Evolutionary conservation across 768 basidiomycete genomes (phyloP).

Genomic region (Rhodocollybia butyracea): DNA sequence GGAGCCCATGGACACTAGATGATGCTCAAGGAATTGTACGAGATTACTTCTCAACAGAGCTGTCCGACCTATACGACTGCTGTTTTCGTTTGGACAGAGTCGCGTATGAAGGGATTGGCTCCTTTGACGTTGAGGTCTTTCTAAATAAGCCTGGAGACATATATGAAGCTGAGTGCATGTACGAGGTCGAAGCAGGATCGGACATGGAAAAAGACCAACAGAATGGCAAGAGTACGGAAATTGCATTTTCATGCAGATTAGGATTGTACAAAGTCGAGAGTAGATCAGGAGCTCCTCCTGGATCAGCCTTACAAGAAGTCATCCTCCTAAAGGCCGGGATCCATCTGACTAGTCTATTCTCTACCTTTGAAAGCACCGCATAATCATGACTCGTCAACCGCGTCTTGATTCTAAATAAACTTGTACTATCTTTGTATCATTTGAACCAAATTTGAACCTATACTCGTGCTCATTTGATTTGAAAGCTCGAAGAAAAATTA

Average conservation of each 20-base stretch:
- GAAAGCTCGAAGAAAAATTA: too few species aligned
- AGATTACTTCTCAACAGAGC: neutral
- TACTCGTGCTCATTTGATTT: too few species aligned
- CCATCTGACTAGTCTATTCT: neutral
- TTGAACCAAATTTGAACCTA: too few species aligned
- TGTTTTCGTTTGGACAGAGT: neutral
- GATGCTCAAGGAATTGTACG: neutral
- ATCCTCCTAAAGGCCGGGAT: neutral
- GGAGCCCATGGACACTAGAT: neutral
- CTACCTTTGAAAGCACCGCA: too few species aligned
- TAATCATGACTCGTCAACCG: too few species aligned
- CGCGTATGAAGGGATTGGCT: neutral
- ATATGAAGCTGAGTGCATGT: neutral
- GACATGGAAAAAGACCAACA: too few species aligned
- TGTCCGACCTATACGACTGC: neutral
- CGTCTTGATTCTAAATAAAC: too few species aligned
- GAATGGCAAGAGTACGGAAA: neutral
- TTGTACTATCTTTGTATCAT: too few species aligned
- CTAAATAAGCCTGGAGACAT: neutral
- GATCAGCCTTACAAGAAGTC: neutral
- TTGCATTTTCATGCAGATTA: neutral
- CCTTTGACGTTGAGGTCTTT: neutral
- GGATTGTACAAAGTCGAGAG: neutral
- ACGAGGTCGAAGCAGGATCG: neutral
- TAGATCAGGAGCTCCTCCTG: neutral